Evolutionary conservation across 2,329 filamentous ascomycete genomes (phyloP).

Genomic region (Fusarium sp.): DNA sequence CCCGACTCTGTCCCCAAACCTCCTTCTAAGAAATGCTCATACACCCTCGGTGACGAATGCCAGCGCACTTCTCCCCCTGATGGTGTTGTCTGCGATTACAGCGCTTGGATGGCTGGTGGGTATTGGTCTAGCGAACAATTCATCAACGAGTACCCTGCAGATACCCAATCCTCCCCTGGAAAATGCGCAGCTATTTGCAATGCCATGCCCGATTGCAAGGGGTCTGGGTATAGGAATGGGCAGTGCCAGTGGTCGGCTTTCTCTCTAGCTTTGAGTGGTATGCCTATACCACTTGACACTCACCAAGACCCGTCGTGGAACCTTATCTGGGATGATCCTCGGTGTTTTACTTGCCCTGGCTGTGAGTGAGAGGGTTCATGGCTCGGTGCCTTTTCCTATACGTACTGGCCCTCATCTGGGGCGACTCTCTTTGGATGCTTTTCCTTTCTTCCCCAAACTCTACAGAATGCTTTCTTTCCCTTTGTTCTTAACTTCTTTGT

Average conservation of each 20-base stretch:
- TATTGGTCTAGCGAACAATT: slow-evolving; percentile 5
- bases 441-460: background rate
- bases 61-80: background rate
- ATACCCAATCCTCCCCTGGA: background rate
- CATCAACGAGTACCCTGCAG: background rate
- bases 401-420: background rate
- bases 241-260: slow-evolving; percentile 4
- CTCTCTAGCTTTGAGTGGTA: background rate
- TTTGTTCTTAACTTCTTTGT: no score
- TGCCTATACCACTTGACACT: slow-evolving; percentile 3
- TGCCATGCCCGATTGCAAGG: slow-evolving; percentile 5
- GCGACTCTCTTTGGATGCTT: background rate
- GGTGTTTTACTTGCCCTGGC: slow-evolving; percentile 15
- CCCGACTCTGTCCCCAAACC: background rate
- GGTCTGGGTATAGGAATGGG: slow-evolving; percentile 16
- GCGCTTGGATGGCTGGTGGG: slow-evolving; percentile 3
- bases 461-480: background rate
- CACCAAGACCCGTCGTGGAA: background rate
- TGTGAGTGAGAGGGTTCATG: background rate
- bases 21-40: background rate
- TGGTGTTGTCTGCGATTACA: background rate
- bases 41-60: background rate
- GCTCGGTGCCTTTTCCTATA: rapidly evolving
- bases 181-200: slow-evolving; percentile 21
- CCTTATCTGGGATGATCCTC: slow-evolving; percentile 16